phyloP scores from a whole-genome alignment of 495 filamentous ascomycete species.

The Tuber calosporum region DNA sequence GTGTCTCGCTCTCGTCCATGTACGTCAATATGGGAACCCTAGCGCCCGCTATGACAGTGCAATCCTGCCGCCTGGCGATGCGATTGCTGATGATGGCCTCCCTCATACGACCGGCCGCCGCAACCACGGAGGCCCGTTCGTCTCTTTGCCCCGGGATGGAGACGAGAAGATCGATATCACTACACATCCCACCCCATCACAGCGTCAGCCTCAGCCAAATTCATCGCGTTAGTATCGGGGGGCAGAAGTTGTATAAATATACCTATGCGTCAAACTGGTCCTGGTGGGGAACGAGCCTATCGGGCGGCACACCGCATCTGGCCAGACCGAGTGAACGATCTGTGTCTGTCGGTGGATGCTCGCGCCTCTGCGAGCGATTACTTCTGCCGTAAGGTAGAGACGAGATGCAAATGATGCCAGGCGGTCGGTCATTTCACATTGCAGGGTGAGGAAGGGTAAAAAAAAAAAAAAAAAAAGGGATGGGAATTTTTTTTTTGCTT shows the following conservation, averaged over 20 bases:
- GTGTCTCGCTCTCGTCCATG: constrained; percentile 3
- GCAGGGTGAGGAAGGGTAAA: not conserved
- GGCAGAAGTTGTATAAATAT: not conserved
- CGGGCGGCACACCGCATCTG: constrained; percentile 14
- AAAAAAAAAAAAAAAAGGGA: not conserved
- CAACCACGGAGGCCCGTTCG: not conserved
- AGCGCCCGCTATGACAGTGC: constrained; percentile 8
- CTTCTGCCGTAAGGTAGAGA: constrained; percentile 22
- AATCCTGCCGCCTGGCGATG: not conserved
- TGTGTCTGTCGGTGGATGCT: not conserved
- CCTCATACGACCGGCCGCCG: constrained; percentile 8
- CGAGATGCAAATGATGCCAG: constrained; percentile 24
- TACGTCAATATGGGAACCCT: constrained; percentile 31
- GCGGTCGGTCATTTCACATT: constrained; percentile 27
- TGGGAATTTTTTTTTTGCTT: not conserved
- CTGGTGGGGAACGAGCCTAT: constrained; percentile 26
- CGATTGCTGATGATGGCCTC: constrained; percentile 4
- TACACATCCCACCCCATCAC: constrained; percentile 3
- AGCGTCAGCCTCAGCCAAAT: not conserved
- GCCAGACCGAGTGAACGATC: constrained; percentile 11
- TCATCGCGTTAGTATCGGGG: not conserved
- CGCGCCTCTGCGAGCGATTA: constrained; percentile 11
- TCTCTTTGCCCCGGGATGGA: constrained; percentile 6
- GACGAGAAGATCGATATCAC: constrained; percentile 36
- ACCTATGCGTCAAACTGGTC: constrained; percentile 26